Percentiles rank a stretch among this genome's conserved stretches.
Conservation (phyloP, 2,329 filamentous ascomycete genomes). For the Onygenales sp. region DNA sequence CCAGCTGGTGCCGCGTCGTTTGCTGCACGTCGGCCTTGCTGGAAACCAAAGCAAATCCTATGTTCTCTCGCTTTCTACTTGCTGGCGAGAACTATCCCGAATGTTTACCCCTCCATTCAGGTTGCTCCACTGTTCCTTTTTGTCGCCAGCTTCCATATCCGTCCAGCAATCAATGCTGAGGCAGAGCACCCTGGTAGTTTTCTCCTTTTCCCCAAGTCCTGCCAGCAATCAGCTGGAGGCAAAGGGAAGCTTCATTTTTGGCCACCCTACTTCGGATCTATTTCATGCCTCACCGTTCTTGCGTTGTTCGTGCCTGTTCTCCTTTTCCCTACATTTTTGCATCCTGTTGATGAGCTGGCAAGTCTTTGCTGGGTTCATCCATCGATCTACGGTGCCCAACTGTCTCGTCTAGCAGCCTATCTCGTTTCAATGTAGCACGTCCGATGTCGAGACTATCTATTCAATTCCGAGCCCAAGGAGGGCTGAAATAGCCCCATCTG, state of each 20-base stretch:
- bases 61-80: background rate
- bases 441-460: background rate
- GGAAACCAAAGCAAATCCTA: conserved; percentile 4
- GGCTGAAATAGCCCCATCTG: background rate
- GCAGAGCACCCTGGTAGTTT: background rate
- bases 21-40: conserved; percentile 17
- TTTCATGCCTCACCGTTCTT: conserved; percentile 15
- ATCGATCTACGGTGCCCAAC: conserved; percentile 22
- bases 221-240: conserved; percentile 1
- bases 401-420: conserved; percentile 1
- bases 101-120: background rate
- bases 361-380: conserved; percentile 25
- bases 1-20: conserved; percentile 20
- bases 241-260: conserved; percentile 16
- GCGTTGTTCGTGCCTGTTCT: conserved; percentile 13
- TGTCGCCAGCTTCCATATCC: background rate
- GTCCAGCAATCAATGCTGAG: background rate
- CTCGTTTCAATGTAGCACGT: background rate
- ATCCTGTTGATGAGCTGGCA: conserved; percentile 15
- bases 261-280: conserved; percentile 10
- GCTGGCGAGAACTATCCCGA: background rate
- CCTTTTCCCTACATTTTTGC: conserved; percentile 10
- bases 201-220: conserved; percentile 2
- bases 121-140: background rate
- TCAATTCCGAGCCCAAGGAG: background rate